Conservation (phyloP, 352 stramenopile species). For the Pythium periplocum region DNA sequence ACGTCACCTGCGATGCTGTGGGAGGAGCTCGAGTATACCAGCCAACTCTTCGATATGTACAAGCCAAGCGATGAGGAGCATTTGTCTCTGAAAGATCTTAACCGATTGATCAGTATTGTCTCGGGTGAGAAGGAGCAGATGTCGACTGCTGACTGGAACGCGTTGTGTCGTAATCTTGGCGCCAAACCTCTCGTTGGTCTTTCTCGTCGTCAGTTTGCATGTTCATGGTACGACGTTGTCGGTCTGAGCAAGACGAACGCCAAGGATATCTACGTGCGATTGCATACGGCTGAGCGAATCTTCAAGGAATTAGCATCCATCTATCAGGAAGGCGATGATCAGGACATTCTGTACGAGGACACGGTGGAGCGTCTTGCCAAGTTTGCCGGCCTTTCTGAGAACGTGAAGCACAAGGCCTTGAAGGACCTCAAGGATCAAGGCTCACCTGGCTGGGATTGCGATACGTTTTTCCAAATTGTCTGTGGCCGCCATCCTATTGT, state of each 20-base stretch:
- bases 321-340: conserved; percentile 34
- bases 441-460: conserved; percentile 24
- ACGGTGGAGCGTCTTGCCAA: conserved; percentile 31
- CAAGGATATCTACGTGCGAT: conserved; percentile 40
- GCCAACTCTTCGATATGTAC: conserved; percentile 42
- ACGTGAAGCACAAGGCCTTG: conserved; percentile 20
- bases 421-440: conserved; percentile 18
- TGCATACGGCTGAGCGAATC: conserved; percentile 40
- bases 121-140: conserved; percentile 29
- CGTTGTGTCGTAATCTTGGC: conserved; percentile 28
- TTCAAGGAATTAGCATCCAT: conserved; percentile 35
- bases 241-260: conserved; percentile 28
- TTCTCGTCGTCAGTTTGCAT: conserved; percentile 45
- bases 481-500: conserved; percentile 25
- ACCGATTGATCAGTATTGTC: conserved; percentile 32
- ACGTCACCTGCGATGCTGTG: conserved; percentile 36
- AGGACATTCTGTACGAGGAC: conserved; percentile 24
- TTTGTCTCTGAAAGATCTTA: conserved; percentile 26
- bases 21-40: conserved; percentile 55
- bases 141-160: conserved; percentile 23
- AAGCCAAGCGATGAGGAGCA: conserved; percentile 19
- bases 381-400: conserved; percentile 24
- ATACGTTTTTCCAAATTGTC: conserved; percentile 35
- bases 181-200: conserved; percentile 31
- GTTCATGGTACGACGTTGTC: conserved; percentile 44